Evolutionary conservation across 306 rosid genomes (phyloP), one percentile per base, ranked within the genome.

Genomic region (Dalbergia cochinchinensis): DNA sequence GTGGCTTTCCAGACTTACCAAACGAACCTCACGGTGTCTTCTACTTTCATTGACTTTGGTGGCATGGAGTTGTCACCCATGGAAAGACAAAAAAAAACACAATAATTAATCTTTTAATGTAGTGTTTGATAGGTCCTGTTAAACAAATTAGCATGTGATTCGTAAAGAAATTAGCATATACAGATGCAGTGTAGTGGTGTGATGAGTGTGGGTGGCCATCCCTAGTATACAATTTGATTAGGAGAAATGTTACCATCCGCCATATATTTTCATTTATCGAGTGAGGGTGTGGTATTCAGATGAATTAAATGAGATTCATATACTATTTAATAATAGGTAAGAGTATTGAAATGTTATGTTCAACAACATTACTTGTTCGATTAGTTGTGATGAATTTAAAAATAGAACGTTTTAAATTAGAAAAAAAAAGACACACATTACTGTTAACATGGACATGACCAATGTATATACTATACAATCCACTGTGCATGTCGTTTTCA

Each of bases 31-130:
- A 15, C 48, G 11, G 44, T 31, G 6, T 70, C 10, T 51, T 53
- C 15, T 71, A 33, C 16, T 53, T 34, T 50, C 5, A 22, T 69
- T 69, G 61, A 68, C 44, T 70, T 20, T 10, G 41, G 74, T 70
- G 1, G 20, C 33, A 70, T 15, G 4, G 16, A 12, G 4, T 26
- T 14, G 61, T 11, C 41, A 68, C 7, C 8, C 18, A 6, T 12
- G 37, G 61, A 71, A 33, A 50, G 37, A 45, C 18, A n/a, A 16
- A 48, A 70, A 3, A 51, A 16, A 16, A 34, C 34, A 51, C n/a
- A 31, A 70, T 16, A 70, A 70, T 70, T 31, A 70, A 6, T 53
- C 16, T 50, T 8, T 50, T 70, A 26, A n/a, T 11, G 6, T 50
- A 7, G 14, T 34, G 31, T 71, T 71, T 34, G 34, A 51, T 53